phyloP scores from a whole-genome alignment of 257 asterid genomes.

The Scutellaria galericulata region DNA sequence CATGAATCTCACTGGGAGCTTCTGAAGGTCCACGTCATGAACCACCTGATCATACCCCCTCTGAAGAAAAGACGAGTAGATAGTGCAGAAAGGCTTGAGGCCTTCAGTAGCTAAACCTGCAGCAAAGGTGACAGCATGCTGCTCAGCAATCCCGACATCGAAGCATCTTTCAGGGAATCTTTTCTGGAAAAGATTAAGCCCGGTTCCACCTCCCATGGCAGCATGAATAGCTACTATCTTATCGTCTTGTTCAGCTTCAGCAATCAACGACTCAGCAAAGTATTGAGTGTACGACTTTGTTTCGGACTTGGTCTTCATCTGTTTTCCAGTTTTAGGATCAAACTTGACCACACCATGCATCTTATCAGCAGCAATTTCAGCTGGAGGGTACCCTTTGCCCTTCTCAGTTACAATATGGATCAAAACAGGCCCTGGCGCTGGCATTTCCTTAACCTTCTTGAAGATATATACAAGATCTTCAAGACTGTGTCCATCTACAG shows the following conservation, averaged over 20 bases:
- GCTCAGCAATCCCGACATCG: conserved; percentile 67
- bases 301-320: conserved; percentile 39
- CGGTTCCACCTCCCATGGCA: conserved; percentile 74
- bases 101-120: conserved; percentile 68
- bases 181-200: conserved; percentile 54
- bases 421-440: conserved; percentile 56
- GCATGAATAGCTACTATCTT: conserved; percentile 62
- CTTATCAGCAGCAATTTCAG: conserved; percentile 57
- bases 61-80: conserved; percentile 64
- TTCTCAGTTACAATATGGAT: conserved; percentile 56
- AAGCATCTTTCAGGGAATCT: conserved; percentile 53
- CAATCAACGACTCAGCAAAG: conserved; percentile 54
- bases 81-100: conserved; percentile 62
- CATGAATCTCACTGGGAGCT: conserved; percentile 58
- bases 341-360: conserved; percentile 65
- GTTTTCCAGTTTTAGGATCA: conserved; percentile 55
- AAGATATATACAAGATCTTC: conserved; percentile 58
- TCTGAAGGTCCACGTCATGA: conserved; percentile 70
- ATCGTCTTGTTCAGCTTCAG: conserved; percentile 58
- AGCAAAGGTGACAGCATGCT: conserved; percentile 69
- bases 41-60: conserved; percentile 72
- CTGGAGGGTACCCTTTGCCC: conserved; percentile 65
- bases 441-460: conserved; percentile 50
- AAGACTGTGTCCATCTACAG: conserved; percentile 57
- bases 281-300: conserved; percentile 53